Evolutionary conservation across 768 basidiomycete genomes (phyloP).

Genomic region (Hericium coralloides): DNA sequence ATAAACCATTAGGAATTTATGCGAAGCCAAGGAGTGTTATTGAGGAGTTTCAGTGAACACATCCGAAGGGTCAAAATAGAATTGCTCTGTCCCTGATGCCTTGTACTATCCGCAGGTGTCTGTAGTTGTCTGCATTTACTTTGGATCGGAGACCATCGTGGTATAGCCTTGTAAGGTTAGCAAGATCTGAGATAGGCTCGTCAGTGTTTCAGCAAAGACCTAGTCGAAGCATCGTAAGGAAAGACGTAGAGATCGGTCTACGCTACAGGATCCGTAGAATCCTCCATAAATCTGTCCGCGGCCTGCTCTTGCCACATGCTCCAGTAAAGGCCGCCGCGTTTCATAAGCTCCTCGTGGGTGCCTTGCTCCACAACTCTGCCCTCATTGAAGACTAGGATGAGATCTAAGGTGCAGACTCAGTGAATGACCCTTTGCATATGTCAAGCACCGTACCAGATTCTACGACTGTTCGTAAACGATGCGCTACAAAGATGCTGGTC

Average conservation of each 20-base stretch:
- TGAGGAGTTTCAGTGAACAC: slow-evolving; percentile 24
- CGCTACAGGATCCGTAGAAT: background rate
- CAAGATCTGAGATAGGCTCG: no score
- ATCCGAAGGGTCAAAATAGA: no score
- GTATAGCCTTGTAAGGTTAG: no score
- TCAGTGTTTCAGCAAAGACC: no score
- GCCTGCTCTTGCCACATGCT: slow-evolving; percentile 81
- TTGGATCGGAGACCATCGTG: no score
- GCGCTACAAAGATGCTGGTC: slow-evolving; percentile 96
- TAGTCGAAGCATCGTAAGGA: no score
- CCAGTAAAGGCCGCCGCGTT: slow-evolving; percentile 58
- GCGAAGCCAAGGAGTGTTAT: slow-evolving; percentile 37
- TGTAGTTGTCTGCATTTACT: no score
- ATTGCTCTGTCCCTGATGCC: no score
- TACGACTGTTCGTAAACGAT: slow-evolving; percentile 80
- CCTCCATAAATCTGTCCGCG: slow-evolving; percentile 15
- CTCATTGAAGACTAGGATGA: slow-evolving; percentile 91
- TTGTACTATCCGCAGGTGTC: no score
- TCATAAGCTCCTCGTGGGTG: slow-evolving; percentile 82
- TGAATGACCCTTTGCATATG: background rate
- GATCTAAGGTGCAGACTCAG: slow-evolving; percentile 36
- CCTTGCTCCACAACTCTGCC: slow-evolving; percentile 90
- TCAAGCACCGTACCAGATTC: slow-evolving; percentile 61
- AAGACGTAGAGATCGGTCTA: no score
- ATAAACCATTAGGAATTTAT: slow-evolving; percentile 32